These are phyloP conservation scores for Vanilla planifolia DNA, from an alignment of 106 monocot genomes.

Conservation along the genomic window DNA sequence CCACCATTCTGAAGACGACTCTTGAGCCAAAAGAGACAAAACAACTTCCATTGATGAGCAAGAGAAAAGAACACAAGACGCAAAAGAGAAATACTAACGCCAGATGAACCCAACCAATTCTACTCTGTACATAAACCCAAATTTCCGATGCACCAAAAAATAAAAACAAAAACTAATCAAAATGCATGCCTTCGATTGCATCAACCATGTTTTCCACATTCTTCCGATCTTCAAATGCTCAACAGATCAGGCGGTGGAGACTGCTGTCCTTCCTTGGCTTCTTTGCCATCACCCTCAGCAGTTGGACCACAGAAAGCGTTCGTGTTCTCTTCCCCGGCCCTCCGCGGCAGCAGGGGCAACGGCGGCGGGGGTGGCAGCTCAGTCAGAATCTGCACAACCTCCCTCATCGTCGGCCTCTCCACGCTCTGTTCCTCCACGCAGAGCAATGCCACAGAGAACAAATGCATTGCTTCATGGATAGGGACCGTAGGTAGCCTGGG, in stretches of 20 bases:
- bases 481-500: slow-evolving; percentile 46
- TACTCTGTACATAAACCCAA: neutral
- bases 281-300: neutral
- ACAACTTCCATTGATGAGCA: neutral
- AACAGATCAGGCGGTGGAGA: slow-evolving; percentile 26
- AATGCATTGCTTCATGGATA: slow-evolving; percentile 46
- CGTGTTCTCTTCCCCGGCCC: neutral
- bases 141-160: neutral
- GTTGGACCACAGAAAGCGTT: neutral
- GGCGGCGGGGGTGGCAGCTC: slow-evolving; percentile 43
- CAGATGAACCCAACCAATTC: slow-evolving; percentile 1
- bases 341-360: slow-evolving; percentile 12
- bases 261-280: slow-evolving; percentile 6
- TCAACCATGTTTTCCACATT: neutral
- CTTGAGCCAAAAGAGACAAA: too few relatives aligned
- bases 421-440: slow-evolving; percentile 89
- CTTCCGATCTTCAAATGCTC: slow-evolving; percentile 15
- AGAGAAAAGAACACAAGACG: neutral
- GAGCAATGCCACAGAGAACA: slow-evolving; percentile 83
- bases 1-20: too few relatives aligned
- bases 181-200: neutral
- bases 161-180: neutral
- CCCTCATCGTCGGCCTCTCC: slow-evolving; percentile 81
- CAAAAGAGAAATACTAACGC: neutral
- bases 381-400: slow-evolving; percentile 81